Evolutionary conservation across 169 alveolate genomes (phyloP).

Genomic region (Plasmodium sp.): DNA sequence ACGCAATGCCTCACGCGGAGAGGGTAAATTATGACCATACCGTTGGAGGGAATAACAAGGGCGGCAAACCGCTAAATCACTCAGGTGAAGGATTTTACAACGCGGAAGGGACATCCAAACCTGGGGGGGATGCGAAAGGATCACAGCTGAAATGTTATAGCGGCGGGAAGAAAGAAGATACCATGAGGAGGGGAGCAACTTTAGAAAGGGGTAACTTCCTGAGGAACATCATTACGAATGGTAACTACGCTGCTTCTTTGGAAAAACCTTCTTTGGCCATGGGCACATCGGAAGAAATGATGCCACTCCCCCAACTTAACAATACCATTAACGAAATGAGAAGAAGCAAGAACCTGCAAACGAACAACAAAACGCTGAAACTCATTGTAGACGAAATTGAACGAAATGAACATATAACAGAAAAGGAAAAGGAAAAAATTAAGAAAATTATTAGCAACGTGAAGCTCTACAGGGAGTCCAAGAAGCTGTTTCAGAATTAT

Average conservation of each 20-base stretch:
- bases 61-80: not conserved
- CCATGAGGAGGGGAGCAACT: not conserved
- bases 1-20: not conserved
- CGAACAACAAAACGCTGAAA: conserved; percentile 65
- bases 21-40: not conserved
- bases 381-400: conserved; percentile 62
- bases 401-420: conserved; percentile 3
- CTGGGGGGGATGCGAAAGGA: not conserved
- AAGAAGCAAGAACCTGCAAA: conserved; percentile 33
- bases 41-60: not conserved
- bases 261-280: not conserved
- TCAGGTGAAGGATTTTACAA: not conserved
- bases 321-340: conserved; percentile 66
- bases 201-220: not conserved
- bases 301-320: not conserved
- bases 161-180: not conserved
- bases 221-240: not conserved
- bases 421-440: conserved; percentile 54
- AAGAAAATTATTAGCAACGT: conserved; percentile 67
- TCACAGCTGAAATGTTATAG: not conserved
- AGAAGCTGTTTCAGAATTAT: conserved; percentile 67
- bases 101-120: not conserved
- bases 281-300: not conserved
- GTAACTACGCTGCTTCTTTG: not conserved
- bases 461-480: conserved; percentile 70